Evolutionary conservation across 2,329 filamentous ascomycete genomes (phyloP), one percentile per base, ranked within the genome.

Genomic region (Aspergillus sp.): DNA sequence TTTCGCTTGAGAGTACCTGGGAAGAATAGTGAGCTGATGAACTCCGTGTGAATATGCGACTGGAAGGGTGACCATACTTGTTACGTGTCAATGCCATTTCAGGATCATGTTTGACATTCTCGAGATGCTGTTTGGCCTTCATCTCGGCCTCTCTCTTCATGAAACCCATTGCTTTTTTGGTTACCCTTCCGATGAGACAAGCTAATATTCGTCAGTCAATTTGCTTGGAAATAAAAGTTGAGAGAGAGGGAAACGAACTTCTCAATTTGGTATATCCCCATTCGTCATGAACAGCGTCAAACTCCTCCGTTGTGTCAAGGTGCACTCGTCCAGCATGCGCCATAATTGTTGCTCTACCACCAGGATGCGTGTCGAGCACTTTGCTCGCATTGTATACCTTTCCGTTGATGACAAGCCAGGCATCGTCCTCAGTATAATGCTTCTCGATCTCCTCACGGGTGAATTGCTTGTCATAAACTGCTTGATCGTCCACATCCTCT

Each of bases 401-500:
- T 5, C 66, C 68, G 44, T 75, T 69, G 5, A 77, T 62, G 0
- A 75, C 70, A 11, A 78, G 65, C 75, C 75, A 77, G 49, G 73
- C 75, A 46, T 77, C 73, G 27, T 69, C 57, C 37, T 71, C 65
- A 8, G 50, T 67, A 31, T 69, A 63, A 47, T 77, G 75, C 44
- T 70, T 75, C 53, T 76, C 73, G 36, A 78, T 72, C 56, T 78
- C 74, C 40, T 76, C 60, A 5, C 73, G 58, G 0, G 74, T 77
- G 47, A 77, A 76, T 44, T 76, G 66, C 49, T 75, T 76, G 49
- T 73, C 60, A 0, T 74, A 73, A 2, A 66, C 66, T 5, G 64
- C 65, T 34, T 71, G 61, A 39, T 72, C 70, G 48, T 74, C 75
- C 2, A 66, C 67, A 9, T 58, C 59, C 6, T 66, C 68, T 7